Evolutionary conservation across 306 rosid species (phyloP), one percentile per base, ranked within the genome.

Genomic region (peach (Prunus persica)): DNA sequence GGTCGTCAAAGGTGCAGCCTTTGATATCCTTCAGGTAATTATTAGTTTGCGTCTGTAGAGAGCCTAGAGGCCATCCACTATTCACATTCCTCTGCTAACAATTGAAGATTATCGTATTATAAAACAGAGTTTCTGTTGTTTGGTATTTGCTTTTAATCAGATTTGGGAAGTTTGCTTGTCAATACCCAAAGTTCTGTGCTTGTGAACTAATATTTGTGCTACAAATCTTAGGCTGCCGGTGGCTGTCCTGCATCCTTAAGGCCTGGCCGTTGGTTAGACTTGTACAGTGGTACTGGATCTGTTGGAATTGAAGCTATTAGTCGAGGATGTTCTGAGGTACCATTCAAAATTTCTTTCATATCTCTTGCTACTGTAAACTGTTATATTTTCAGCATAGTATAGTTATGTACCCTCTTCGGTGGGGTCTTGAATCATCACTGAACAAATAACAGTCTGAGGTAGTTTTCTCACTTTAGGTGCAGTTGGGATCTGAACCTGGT

Each of bases 241-340:
- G 99, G 99, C 25, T 86, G 84, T 91, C 97, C 99, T 76, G 87
- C 93, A 76, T 86, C 89, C 22, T 70, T 95, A 86, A 91, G 97
- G 84, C 91, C 99, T 76, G 97, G 97, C 56, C 96, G 90, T 65
- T 95, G 99, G 99, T 89, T 95, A 81, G 99, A 95, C 88, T 87
- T 95, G 87, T 92, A 89, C 74, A 95, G 99, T 38, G 99, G 99
- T 67, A 95, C 99, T 13, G 97, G 99, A 69, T 95, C 99, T 69
- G 99, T 95, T 83, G 99, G 97, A 71, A 92, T 95, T 79, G 99
- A 95, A 87, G 99, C 99, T 6, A 80, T 90, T 81, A 92, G 99
- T 70, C 88, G 96, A 56, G 97, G 99, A 72, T 92, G 98, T 81
- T 92, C 96, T 13, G 89, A 95, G 99, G 99, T 92, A 84, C 66